A percentile compares a stretch with the other conserved stretches of the same genome.
Conservation (phyloP, 768 basidiomycete species). For the Lentinula aciculospora region DNA sequence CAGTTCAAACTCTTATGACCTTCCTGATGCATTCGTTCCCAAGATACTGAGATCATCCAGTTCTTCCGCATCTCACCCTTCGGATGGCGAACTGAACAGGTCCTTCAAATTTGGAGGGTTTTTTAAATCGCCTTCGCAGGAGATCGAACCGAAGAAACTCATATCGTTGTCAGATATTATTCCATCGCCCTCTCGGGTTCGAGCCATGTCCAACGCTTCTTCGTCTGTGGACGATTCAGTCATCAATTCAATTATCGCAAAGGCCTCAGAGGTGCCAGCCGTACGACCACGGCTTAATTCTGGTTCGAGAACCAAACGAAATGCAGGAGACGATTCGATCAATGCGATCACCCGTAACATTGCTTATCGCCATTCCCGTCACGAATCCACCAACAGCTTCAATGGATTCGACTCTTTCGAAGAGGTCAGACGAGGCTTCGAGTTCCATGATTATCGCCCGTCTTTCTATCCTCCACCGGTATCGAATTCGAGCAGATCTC, state of each 20-base stretch:
- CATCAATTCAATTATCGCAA: conserved; percentile 49
- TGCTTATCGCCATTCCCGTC: conserved; percentile 28
- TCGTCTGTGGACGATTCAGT: conserved; percentile 39
- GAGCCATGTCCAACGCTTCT: conserved; percentile 41
- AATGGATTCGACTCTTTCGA: conserved; percentile 70
- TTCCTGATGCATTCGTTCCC: conserved; percentile 8
- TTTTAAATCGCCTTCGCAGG: conserved; percentile 16
- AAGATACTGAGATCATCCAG: conserved; percentile 16
- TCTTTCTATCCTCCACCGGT: conserved; percentile 56
- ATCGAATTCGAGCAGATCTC: conserved; percentile 14
- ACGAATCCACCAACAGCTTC: conserved; percentile 58
- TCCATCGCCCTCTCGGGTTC: conserved; percentile 51
- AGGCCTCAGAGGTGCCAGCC: conserved; percentile 32
- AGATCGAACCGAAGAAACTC: conserved; percentile 19
- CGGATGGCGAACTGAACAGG: conserved; percentile 62
- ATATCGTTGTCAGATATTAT: conserved; percentile 74
- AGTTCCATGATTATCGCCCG: conserved; percentile 58
- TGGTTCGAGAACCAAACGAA: conserved; percentile 32
- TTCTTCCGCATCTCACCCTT: conserved; percentile 38
- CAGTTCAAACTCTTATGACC: conserved; percentile 25
- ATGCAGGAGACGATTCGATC: conserved; percentile 19
- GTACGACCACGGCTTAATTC: conserved; percentile 31
- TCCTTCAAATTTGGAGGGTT: conserved; percentile 74
- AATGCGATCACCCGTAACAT: conserved; percentile 18
- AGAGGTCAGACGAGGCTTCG: conserved; percentile 75